Conservation (phyloP, 257 asterid genomes). For the Voacanga thouarsii region DNA sequence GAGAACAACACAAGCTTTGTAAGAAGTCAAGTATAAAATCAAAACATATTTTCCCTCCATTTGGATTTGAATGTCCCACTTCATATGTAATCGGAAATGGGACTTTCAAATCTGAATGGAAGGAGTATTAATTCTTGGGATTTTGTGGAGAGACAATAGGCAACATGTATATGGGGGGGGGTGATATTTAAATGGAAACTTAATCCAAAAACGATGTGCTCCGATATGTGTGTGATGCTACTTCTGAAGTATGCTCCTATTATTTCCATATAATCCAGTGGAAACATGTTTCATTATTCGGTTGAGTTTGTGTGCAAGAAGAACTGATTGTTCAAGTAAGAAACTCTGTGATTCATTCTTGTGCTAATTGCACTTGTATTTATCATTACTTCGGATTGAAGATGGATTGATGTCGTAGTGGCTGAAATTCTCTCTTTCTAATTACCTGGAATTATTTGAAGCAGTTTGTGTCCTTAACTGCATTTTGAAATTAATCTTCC, state of each 20-base stretch:
- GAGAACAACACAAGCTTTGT: neutral
- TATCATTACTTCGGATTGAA: neutral
- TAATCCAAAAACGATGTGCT: neutral
- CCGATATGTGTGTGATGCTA: neutral
- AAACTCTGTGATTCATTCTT: neutral
- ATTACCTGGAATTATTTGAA: neutral
- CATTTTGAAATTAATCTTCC: conserved; percentile 24
- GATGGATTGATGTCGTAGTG: neutral
- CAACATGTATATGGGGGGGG: neutral
- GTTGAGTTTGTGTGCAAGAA: neutral
- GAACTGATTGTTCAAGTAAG: neutral
- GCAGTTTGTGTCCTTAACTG: neutral
- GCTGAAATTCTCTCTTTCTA: neutral
- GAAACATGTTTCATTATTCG: neutral
- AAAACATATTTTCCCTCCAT: neutral
- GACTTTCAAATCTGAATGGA: no score
- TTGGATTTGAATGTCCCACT: no score
- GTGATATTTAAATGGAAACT: neutral
- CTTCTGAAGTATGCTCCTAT: neutral
- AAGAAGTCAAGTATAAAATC: neutral
- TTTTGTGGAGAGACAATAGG: neutral
- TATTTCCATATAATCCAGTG: neutral
- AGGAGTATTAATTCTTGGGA: neutral
- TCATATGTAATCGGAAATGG: no score
- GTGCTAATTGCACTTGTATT: neutral